phyloP scores from a whole-genome alignment of 2,329 filamentous ascomycete species.

The Plenodomus biglobosus region DNA sequence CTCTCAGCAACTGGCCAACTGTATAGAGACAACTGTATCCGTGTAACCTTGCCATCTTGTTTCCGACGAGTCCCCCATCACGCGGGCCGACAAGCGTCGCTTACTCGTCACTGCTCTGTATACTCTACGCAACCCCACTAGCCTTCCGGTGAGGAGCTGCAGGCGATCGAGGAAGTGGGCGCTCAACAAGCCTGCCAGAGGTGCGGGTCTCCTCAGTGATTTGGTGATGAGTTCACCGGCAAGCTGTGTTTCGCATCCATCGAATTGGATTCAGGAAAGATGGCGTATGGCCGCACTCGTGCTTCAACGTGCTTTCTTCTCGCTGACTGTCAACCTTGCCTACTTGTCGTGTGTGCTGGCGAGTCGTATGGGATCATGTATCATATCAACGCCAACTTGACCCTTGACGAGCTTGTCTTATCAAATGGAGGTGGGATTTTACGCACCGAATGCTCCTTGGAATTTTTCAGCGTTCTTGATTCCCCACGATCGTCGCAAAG shows the following conservation, averaged over 20 bases:
- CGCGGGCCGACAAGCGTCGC: constrained; percentile 25
- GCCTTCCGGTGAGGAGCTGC: constrained; percentile 33
- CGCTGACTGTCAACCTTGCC: no score
- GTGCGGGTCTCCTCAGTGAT: neutral
- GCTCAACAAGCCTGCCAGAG: constrained; percentile 8
- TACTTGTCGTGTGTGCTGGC: no score
- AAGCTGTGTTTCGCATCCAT: neutral
- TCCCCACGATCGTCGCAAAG: neutral
- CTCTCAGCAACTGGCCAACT: constrained; percentile 27
- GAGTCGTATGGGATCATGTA: no score
- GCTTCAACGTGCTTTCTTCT: neutral
- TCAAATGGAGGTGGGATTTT: no score
- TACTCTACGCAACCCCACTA: constrained; percentile 18
- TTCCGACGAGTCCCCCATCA: constrained; percentile 23
- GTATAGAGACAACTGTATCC: constrained; percentile 39
- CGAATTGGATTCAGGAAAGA: neutral
- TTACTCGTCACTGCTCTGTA: constrained; percentile 16
- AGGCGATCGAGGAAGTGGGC: constrained; percentile 14
- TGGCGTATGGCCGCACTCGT: neutral
- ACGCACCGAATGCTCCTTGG: no score
- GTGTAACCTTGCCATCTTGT: constrained; percentile 34
- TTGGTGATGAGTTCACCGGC: neutral
- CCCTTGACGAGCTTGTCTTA: no score
- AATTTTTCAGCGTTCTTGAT: neutral
- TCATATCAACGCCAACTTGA: no score